phyloP scores from a whole-genome alignment of 495 filamentous ascomycete genomes.

The Jackrogersella minutella region DNA sequence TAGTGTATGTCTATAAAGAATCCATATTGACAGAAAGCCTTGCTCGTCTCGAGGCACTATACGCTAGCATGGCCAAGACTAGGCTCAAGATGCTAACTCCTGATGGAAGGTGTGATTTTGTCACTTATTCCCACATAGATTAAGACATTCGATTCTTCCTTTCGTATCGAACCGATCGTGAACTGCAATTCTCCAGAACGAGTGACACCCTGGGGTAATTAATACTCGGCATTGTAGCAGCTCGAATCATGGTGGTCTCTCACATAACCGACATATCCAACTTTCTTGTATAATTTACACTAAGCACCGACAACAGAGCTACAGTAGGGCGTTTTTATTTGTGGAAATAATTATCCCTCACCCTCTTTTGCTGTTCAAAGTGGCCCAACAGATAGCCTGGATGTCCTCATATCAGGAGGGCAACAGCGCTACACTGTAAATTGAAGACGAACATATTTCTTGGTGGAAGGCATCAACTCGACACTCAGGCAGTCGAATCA shows the following conservation, averaged over 20 bases:
- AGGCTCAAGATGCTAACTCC: constrained; percentile 24
- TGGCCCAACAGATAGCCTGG: background rate
- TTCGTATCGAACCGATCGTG: constrained; percentile 8
- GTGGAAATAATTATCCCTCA: background rate
- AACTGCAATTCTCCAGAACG: constrained; percentile 5
- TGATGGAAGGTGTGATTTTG: constrained; percentile 35
- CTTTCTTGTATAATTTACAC: constrained; percentile 24
- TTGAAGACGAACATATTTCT: background rate
- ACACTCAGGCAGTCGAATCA: background rate
- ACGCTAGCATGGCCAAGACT: constrained; percentile 18
- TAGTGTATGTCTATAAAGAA: background rate
- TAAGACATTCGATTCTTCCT: background rate
- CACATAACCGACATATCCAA: background rate
- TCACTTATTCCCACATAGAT: background rate
- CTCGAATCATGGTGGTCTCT: constrained; percentile 7
- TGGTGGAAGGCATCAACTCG: background rate
- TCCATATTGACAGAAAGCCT: background rate
- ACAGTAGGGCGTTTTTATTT: background rate
- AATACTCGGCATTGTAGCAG: background rate
- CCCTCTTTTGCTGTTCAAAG: background rate
- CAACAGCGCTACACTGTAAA: background rate
- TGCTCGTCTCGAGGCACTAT: constrained; percentile 6
- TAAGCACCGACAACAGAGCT: constrained; percentile 16
- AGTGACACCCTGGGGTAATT: background rate
- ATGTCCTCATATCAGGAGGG: background rate